A percentile compares a stretch with the other conserved stretches of the same genome.
Conservation (phyloP, 2,329 filamentous ascomycete genomes). For the Amauroascus niger region DNA sequence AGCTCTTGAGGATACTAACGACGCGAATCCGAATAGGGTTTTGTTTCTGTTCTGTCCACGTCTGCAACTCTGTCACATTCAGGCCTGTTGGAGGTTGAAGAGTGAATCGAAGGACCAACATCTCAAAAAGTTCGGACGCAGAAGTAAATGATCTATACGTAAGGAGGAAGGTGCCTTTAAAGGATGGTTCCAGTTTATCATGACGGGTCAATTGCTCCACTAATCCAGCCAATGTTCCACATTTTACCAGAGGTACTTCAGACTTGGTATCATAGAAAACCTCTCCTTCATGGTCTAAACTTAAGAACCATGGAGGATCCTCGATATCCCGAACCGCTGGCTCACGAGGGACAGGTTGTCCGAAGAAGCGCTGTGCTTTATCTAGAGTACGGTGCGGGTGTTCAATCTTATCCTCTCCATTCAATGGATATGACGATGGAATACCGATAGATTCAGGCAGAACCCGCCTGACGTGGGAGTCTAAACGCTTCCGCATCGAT, state of each 20-base stretch:
- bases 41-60: slow-evolving; percentile 89
- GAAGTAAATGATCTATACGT: slow-evolving; percentile 94
- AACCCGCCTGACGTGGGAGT: slow-evolving; percentile 29
- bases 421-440: slow-evolving; percentile 34
- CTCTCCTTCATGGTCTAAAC: slow-evolving; percentile 77
- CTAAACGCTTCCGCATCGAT: slow-evolving; percentile 21
- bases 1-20: slow-evolving; percentile 94
- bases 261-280: slow-evolving; percentile 80
- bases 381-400: slow-evolving; percentile 39
- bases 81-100: slow-evolving; percentile 84
- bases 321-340: slow-evolving; percentile 19
- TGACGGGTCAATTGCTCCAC: slow-evolving; percentile 94
- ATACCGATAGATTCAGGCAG: slow-evolving; percentile 35
- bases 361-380: slow-evolving; percentile 41
- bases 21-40: slow-evolving; percentile 92
- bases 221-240: slow-evolving; percentile 76
- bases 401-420: slow-evolving; percentile 25
- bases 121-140: slow-evolving; percentile 81
- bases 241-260: slow-evolving; percentile 67
- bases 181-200: slow-evolving; percentile 86
- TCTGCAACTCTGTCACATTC: slow-evolving; percentile 63
- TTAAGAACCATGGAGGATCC: slow-evolving; percentile 61
- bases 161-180: slow-evolving; percentile 95
- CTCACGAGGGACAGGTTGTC: slow-evolving; percentile 36
- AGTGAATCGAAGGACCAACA: slow-evolving; percentile 82